Evolutionary conservation across 345 rosid genomes (phyloP).

Genomic region (Nasturtium officinale): DNA sequence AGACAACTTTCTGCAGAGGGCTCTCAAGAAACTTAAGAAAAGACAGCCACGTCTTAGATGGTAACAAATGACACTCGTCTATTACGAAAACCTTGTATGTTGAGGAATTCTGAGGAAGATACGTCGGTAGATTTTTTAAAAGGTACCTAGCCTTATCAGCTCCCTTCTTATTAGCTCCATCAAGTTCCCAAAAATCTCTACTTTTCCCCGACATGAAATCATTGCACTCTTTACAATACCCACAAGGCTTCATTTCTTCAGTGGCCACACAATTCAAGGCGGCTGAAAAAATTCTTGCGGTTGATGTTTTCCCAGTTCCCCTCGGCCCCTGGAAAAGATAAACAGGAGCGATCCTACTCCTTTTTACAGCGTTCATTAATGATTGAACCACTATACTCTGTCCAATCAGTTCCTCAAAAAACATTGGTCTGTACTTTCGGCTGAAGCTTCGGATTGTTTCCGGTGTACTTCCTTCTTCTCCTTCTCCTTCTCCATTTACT

Average conservation of each 20-base stretch:
- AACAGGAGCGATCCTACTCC: constrained; percentile 84
- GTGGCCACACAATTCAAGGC: constrained; percentile 78
- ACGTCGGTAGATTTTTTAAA: constrained; percentile 55
- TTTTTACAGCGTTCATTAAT: constrained; percentile 65
- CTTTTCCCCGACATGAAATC: constrained; percentile 75
- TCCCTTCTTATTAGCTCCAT: constrained; percentile 74
- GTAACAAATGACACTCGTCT: constrained; percentile 90
- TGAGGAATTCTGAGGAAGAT: constrained; percentile 54
- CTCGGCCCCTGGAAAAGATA: constrained; percentile 98
- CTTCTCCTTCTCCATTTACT: constrained; percentile 61
- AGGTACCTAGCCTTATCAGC: constrained; percentile 64
- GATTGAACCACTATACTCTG: constrained; percentile 92
- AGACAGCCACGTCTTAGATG: constrained; percentile 85
- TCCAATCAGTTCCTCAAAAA: constrained; percentile 83
- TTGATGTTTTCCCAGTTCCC: constrained; percentile 91
- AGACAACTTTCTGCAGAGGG: constrained; percentile 69
- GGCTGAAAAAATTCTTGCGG: constrained; percentile 83
- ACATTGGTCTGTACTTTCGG: constrained; percentile 87
- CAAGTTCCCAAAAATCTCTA: constrained; percentile 73
- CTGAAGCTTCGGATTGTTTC: constrained; percentile 73
- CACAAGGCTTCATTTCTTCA: constrained; percentile 84
- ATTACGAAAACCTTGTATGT: constrained; percentile 72
- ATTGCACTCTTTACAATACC: constrained; percentile 72
- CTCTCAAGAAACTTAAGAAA: constrained; percentile 92
- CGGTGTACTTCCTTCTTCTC: constrained; percentile 66